Evolutionary conservation across 257 asterid species (phyloP).

Genomic region (Rhazya stricta): DNA sequence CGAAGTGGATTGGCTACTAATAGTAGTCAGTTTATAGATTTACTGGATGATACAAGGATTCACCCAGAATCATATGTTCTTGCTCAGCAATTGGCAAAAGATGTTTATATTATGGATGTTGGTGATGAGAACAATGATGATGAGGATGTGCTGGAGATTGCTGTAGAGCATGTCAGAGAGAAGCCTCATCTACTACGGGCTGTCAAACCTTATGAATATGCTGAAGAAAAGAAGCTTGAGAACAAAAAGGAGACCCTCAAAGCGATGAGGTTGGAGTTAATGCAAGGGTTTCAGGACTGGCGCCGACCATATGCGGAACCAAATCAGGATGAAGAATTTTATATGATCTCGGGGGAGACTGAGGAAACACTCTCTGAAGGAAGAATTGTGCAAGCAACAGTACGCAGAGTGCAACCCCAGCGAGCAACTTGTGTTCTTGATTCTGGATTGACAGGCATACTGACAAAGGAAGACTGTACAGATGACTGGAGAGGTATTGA

Average conservation of each 20-base stretch:
- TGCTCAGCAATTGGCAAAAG: constrained; percentile 90
- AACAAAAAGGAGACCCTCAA: constrained; percentile 77
- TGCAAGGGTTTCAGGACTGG: constrained; percentile 93
- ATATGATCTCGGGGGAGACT: constrained; percentile 83
- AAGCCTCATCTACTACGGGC: constrained; percentile 72
- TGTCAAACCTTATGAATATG: constrained; percentile 64
- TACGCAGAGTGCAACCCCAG: constrained; percentile 78
- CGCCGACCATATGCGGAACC: constrained; percentile 66
- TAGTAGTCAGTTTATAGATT: constrained; percentile 77
- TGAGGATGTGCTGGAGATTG: constrained; percentile 85
- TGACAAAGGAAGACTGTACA: constrained; percentile 70
- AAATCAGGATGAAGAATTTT: constrained; percentile 83
- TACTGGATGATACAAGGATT: constrained; percentile 91
- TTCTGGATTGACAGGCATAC: constrained; percentile 82
- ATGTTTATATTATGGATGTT: constrained; percentile 68
- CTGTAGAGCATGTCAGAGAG: constrained; percentile 89
- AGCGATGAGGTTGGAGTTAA: constrained; percentile 77
- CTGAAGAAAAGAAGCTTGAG: constrained; percentile 49
- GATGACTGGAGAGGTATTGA: constrained; percentile 63
- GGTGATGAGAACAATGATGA: constrained; percentile 76
- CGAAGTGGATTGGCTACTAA: constrained; percentile 85
- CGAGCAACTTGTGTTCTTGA: constrained; percentile 71
- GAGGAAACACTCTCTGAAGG: constrained; percentile 89
- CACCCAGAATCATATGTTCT: constrained; percentile 90
- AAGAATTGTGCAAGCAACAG: constrained; percentile 86